Conservation (phyloP, 2,329 filamentous ascomycete species). For the Fusarium secorum region DNA sequence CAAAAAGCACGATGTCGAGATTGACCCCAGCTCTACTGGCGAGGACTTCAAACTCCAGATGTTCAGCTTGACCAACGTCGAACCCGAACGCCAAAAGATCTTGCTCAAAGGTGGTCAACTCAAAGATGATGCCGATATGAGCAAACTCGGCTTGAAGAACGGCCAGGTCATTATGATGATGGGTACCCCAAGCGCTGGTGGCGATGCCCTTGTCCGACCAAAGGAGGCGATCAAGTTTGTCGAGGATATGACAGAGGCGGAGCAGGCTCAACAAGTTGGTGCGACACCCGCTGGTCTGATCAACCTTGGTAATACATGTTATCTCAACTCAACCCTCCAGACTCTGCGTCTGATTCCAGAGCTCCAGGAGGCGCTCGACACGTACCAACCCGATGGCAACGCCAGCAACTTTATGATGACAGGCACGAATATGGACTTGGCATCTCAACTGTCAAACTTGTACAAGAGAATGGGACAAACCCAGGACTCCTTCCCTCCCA, state of each 20-base stretch:
- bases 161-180: conserved; percentile 95
- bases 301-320: conserved; percentile 98
- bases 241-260: conserved; percentile 97
- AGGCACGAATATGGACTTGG: conserved; percentile 66
- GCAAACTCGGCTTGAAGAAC: conserved; percentile 83
- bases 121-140: conserved; percentile 92
- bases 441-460: conserved; percentile 78
- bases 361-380: conserved; percentile 78
- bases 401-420: conserved; percentile 57
- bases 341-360: conserved; percentile 88
- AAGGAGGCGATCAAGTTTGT: conserved; percentile 86
- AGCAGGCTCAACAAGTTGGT: conserved; percentile 81
- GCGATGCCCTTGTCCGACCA: conserved; percentile 70
- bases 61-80: conserved; percentile 93
- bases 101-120: conserved; percentile 92
- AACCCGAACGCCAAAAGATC: conserved; percentile 96
- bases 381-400: conserved; percentile 55
- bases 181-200: conserved; percentile 80
- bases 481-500: conserved; percentile 83
- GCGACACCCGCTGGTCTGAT: conserved; percentile 87
- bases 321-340: conserved; percentile 97
- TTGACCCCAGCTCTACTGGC: conserved; percentile 83
- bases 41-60: conserved; percentile 96
- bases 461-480: conserved; percentile 92
- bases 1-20: conserved; percentile 93